phyloP scores from a whole-genome alignment of 768 basidiomycete species.

The Leccinum pellstonianum region DNA sequence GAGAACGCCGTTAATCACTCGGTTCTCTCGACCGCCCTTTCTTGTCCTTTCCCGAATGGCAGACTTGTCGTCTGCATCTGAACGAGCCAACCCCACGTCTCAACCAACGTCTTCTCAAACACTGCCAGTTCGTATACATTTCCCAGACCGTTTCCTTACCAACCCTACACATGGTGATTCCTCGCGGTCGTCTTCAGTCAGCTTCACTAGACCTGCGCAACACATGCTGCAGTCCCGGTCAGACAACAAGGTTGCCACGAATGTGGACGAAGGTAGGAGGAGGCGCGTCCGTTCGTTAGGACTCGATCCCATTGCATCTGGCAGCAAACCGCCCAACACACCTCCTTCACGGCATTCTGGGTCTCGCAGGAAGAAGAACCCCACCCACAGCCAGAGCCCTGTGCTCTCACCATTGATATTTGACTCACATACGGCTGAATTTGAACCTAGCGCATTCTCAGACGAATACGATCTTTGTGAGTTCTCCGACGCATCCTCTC shows the following conservation, averaged over 20 bases:
- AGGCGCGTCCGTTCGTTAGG: slow-evolving; percentile 25
- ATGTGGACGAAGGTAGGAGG: slow-evolving; percentile 18
- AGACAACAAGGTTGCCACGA: slow-evolving; percentile 9
- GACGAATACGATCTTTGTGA: slow-evolving; percentile 79
- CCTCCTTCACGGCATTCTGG: slow-evolving; percentile 13
- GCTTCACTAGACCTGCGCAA: slow-evolving; percentile 17
- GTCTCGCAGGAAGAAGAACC: slow-evolving; percentile 22
- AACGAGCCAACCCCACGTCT: slow-evolving; percentile 15
- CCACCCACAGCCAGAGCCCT: slow-evolving; percentile 13
- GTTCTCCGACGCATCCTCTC: slow-evolving; percentile 28
- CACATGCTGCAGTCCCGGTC: slow-evolving; percentile 15
- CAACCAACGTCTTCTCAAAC: slow-evolving; percentile 14
- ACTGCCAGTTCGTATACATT: slow-evolving; percentile 31
- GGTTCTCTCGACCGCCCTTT: background rate
- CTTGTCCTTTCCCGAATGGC: slow-evolving; percentile 25
- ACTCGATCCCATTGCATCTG: slow-evolving; percentile 16
- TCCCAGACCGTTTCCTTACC: slow-evolving; percentile 34
- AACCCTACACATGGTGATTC: slow-evolving; percentile 27
- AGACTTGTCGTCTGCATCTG: slow-evolving; percentile 25
- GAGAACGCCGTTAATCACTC: slow-evolving; percentile 15
- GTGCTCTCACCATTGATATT: slow-evolving; percentile 24
- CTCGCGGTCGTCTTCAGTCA: slow-evolving; percentile 33
- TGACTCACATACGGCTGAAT: slow-evolving; percentile 33
- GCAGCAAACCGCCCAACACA: slow-evolving; percentile 15
- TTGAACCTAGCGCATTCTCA: slow-evolving; percentile 50